Evolutionary conservation across 345 rosid species (phyloP).

Genomic region (Gossypium arboreum): DNA sequence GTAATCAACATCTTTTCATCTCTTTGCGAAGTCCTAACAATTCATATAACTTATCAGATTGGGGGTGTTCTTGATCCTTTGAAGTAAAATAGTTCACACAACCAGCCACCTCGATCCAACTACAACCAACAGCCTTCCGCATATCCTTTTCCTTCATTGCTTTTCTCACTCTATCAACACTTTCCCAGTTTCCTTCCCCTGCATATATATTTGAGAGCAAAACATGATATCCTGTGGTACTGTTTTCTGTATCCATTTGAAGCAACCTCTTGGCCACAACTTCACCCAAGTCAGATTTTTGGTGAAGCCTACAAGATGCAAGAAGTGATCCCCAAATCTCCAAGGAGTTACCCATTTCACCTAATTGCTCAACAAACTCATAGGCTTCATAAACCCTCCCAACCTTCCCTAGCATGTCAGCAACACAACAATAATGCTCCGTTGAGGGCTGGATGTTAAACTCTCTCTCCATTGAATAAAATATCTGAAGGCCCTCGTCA

Average conservation of each 20-base stretch:
- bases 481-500: constrained; percentile 72
- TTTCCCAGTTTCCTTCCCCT: constrained; percentile 69
- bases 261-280: constrained; percentile 50
- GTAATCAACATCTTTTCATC: constrained; percentile 37
- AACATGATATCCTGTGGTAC: constrained; percentile 62
- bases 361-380: constrained; percentile 61
- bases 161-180: constrained; percentile 64
- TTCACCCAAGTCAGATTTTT: constrained; percentile 59
- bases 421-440: constrained; percentile 78
- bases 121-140: constrained; percentile 68
- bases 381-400: constrained; percentile 81
- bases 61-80: constrained; percentile 61
- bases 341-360: constrained; percentile 56
- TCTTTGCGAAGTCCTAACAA: constrained; percentile 48
- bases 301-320: constrained; percentile 72
- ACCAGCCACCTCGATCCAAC: constrained; percentile 70
- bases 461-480: constrained; percentile 52
- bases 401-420: constrained; percentile 83
- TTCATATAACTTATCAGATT: constrained; percentile 44
- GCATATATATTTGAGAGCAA: constrained; percentile 87
- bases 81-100: constrained; percentile 50
- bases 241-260: constrained; percentile 37
- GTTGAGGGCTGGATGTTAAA: constrained; percentile 53
- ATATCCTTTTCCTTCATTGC: constrained; percentile 68
- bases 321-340: constrained; percentile 91